These are phyloP conservation scores for Cyberlindnera galapagoensis DNA, from an alignment of 805 yeast species.

Conservation along the genomic window DNA sequence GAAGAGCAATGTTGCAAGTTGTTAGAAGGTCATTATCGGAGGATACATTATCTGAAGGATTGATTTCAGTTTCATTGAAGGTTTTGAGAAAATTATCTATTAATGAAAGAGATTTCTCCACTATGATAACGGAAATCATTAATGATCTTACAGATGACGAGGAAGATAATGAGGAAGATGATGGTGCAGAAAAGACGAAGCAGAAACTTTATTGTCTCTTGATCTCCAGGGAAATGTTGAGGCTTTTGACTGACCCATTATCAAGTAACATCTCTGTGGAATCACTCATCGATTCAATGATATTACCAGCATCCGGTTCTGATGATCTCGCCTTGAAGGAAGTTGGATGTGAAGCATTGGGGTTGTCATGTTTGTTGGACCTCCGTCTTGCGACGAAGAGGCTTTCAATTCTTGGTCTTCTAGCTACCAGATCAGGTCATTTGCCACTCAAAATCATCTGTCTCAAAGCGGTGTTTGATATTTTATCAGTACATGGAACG, in stretches of 20 bases:
- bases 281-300: slow-evolving; percentile 67
- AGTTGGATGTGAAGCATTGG: slow-evolving; percentile 69
- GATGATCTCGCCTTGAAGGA: slow-evolving; percentile 45
- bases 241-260: slow-evolving; percentile 57
- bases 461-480: slow-evolving; percentile 67
- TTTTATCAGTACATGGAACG: slow-evolving; percentile 71
- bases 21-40: slow-evolving; percentile 54
- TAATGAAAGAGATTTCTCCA: slow-evolving; percentile 77
- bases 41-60: slow-evolving; percentile 46
- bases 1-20: slow-evolving; percentile 64
- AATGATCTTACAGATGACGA: slow-evolving; percentile 73
- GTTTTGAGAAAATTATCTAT: slow-evolving; percentile 68
- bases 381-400: slow-evolving; percentile 57
- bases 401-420: slow-evolving; percentile 58
- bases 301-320: slow-evolving; percentile 70
- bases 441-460: slow-evolving; percentile 57
- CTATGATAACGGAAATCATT: slow-evolving; percentile 78
- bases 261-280: slow-evolving; percentile 58
- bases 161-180: slow-evolving; percentile 22
- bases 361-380: slow-evolving; percentile 73
- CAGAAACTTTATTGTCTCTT: slow-evolving; percentile 56
- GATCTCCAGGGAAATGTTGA: slow-evolving; percentile 64
- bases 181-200: slow-evolving; percentile 26
- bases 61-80: slow-evolving; percentile 50
- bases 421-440: slow-evolving; percentile 61